phyloP scores from a whole-genome alignment of 2,329 filamentous ascomycete genomes.

The Phoma sp. region DNA sequence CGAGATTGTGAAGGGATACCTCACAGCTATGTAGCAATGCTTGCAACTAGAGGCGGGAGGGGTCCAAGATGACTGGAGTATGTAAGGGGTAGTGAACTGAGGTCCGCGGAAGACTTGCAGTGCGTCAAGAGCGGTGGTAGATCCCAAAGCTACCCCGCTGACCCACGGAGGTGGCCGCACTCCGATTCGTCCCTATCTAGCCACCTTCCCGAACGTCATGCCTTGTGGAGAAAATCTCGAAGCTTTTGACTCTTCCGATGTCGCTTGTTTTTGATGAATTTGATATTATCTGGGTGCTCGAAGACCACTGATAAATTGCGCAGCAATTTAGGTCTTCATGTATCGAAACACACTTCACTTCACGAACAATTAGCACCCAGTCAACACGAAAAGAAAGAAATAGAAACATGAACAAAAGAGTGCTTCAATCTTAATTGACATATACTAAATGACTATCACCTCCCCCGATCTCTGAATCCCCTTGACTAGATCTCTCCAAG shows the following conservation, averaged over 20 bases:
- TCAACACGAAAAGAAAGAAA: no score
- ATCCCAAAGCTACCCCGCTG: slow-evolving; percentile 8
- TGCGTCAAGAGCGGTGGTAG: background rate
- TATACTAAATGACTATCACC: no score
- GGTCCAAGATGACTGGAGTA: background rate
- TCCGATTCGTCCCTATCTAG: slow-evolving; percentile 9
- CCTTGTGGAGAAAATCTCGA: background rate
- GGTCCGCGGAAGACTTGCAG: background rate
- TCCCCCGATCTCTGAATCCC: no score
- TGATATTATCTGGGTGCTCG: no score
- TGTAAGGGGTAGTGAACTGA: background rate
- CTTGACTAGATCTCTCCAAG: no score
- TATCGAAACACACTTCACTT: no score
- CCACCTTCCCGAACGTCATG: slow-evolving; percentile 11
- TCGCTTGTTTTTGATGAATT: background rate
- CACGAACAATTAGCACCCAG: no score
- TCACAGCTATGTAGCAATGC: background rate
- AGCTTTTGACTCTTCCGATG: background rate
- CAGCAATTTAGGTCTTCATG: background rate
- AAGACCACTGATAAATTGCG: no score
- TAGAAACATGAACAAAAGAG: no score
- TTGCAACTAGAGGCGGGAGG: background rate
- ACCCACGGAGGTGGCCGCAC: slow-evolving; percentile 6
- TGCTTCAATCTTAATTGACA: no score
- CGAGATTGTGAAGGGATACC: background rate